Evolutionary conservation across 2,329 filamentous ascomycete species (phyloP).

Genomic region (Aspergillus hortae): DNA sequence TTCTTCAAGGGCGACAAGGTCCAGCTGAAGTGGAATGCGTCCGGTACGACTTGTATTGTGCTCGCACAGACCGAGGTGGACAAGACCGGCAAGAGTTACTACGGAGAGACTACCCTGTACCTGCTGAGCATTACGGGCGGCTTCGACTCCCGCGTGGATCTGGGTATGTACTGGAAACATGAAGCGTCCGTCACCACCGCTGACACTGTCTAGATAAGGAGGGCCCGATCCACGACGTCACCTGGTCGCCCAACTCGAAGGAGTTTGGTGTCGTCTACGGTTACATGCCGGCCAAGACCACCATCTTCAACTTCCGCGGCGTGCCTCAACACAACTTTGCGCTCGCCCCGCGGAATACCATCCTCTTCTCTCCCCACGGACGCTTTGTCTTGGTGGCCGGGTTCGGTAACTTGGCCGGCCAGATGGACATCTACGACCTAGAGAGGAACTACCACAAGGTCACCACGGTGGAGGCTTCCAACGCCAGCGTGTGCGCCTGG

Average conservation of each 20-base stretch:
- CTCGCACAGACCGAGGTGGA: conserved; percentile 97
- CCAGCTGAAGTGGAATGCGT: conserved; percentile 94
- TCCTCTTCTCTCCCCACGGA: conserved; percentile 88
- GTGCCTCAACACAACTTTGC: conserved; percentile 80
- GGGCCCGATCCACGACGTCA: conserved; percentile 93
- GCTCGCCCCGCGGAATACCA: conserved; percentile 86
- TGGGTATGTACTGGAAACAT: conserved; percentile 47
- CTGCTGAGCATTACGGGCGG: conserved; percentile 85
- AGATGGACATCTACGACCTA: conserved; percentile 96
- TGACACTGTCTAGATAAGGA: conserved; percentile 68
- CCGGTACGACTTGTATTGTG: conserved; percentile 87
- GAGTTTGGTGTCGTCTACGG: conserved; percentile 98
- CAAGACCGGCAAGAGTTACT: conserved; percentile 98
- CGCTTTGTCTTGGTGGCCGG: conserved; percentile 91
- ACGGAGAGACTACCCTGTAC: conserved; percentile 96
- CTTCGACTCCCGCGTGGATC: conserved; percentile 85
- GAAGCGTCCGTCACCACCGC: background rate
- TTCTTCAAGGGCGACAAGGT: conserved; percentile 99
- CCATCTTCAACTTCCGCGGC: conserved; percentile 90
- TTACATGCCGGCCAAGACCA: conserved; percentile 98
- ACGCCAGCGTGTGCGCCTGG: conserved; percentile 95
- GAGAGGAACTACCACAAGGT: conserved; percentile 92
- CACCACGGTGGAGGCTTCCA: conserved; percentile 89
- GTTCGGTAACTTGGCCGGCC: conserved; percentile 94
- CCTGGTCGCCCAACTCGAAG: conserved; percentile 97